Conservation (phyloP, 495 filamentous ascomycete species). For the Amphirosellinia nigrospora region DNA sequence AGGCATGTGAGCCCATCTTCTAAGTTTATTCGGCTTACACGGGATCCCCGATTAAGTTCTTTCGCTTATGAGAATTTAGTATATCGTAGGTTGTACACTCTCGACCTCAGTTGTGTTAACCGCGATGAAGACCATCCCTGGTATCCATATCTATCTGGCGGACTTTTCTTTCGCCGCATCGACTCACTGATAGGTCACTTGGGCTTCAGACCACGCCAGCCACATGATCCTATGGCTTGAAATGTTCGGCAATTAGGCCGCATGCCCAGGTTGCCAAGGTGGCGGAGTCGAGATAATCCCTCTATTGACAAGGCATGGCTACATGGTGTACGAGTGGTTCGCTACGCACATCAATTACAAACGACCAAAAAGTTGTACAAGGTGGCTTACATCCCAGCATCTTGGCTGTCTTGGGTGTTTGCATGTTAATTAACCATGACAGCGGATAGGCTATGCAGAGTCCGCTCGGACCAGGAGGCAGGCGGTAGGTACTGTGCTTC, state of each 20-base stretch:
- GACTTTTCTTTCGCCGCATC: slow-evolving; percentile 14
- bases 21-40: background rate
- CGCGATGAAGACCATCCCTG: background rate
- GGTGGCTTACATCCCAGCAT: slow-evolving; percentile 3
- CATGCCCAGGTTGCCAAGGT: slow-evolving; percentile 31
- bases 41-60: background rate
- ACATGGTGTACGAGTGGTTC: slow-evolving; percentile 1
- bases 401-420: slow-evolving; percentile 23
- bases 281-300: slow-evolving; percentile 31
- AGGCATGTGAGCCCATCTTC: background rate
- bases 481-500: background rate
- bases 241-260: slow-evolving; percentile 11
- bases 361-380: slow-evolving; percentile 16
- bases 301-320: slow-evolving; percentile 19
- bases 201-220: slow-evolving; percentile 15
- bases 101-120: background rate
- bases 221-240: slow-evolving; percentile 19
- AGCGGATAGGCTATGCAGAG: slow-evolving; percentile 22
- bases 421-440: slow-evolving; percentile 5
- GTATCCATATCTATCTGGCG: background rate
- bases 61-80: background rate
- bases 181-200: background rate
- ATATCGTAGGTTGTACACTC: background rate
- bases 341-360: slow-evolving; percentile 13
- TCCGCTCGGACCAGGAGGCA: slow-evolving; percentile 10